A percentile compares a stretch with the other conserved stretches of the same genome.
Evolutionary conservation across 2,329 filamentous ascomycete genomes (phyloP).

Genomic region (Cladophialophora carrionii): DNA sequence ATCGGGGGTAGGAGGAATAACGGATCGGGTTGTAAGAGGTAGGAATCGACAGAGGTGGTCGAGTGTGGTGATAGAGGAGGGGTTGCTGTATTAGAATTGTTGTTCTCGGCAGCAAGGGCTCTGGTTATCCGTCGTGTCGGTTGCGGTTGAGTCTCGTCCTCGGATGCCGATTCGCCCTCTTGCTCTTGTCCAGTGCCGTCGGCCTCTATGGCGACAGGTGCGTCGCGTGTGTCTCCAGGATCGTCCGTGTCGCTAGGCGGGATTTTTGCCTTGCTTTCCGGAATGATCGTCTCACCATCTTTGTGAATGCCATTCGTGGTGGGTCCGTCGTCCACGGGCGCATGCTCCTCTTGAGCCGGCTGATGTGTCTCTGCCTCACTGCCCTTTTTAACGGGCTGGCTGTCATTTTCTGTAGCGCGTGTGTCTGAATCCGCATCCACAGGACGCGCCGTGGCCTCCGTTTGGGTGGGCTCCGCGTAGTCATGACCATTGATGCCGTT

Average conservation of each 20-base stretch:
- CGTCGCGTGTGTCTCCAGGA: constrained; percentile 14
- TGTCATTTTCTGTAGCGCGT: neutral
- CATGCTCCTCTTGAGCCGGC: constrained; percentile 3
- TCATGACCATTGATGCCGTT: constrained; percentile 32
- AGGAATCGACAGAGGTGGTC: constrained; percentile 45
- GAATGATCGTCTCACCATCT: neutral
- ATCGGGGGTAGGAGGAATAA: constrained; percentile 59
- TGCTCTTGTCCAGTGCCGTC: constrained; percentile 23
- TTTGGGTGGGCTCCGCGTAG: constrained; percentile 6
- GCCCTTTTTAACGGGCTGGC: neutral
- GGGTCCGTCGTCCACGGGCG: neutral
- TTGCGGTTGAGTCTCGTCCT: constrained; percentile 42
- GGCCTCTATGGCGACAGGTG: constrained; percentile 31
- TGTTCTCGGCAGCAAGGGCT: constrained; percentile 50
- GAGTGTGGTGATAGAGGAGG: constrained; percentile 40
- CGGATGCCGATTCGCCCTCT: constrained; percentile 18
- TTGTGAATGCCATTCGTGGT: constrained; percentile 25
- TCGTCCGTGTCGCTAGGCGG: neutral
- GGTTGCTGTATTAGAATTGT: constrained; percentile 39
- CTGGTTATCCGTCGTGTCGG: constrained; percentile 52
- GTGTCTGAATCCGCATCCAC: neutral
- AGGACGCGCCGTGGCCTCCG: neutral
- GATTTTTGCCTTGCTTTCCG: constrained; percentile 5
- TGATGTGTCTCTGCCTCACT: neutral
- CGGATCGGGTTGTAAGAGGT: constrained; percentile 54